A percentile compares a stretch with the other conserved stretches of the same genome.
Conservation (phyloP, 441 rosid genomes). For the Erodium texanum region DNA sequence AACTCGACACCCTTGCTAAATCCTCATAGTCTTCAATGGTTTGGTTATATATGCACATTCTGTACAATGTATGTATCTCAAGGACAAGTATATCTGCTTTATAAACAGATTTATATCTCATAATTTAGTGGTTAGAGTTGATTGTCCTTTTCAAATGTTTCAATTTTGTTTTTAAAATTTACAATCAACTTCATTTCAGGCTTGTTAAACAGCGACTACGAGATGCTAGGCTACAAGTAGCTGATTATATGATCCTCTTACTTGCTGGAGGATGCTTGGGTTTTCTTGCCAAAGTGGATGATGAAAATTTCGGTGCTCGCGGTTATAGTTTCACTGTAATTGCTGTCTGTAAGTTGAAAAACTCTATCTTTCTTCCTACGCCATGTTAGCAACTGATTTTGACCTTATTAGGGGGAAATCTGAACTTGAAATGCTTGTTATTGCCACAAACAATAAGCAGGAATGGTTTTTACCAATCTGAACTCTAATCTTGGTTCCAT, state of each 20-base stretch:
- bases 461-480: no score
- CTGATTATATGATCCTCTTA: slow-evolving; percentile 74
- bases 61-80: not conserved
- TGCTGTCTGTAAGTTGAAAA: slow-evolving; percentile 76
- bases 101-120: not conserved
- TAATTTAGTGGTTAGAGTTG: not conserved
- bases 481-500: not conserved
- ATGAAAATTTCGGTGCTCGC: slow-evolving; percentile 77
- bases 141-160: not conserved
- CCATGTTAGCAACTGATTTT: not conserved
- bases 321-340: slow-evolving; percentile 91
- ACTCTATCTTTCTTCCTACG: not conserved
- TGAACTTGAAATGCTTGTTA: not conserved
- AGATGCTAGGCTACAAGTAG: slow-evolving; percentile 70
- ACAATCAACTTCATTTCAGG: slow-evolving; percentile 32
- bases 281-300: slow-evolving; percentile 85
- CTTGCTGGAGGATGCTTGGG: slow-evolving; percentile 95
- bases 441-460: not conserved
- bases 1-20: not conserved
- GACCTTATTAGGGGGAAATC: not conserved
- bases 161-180: slow-evolving; percentile 3
- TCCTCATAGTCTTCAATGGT: not conserved
- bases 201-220: slow-evolving; percentile 78
- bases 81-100: not conserved
- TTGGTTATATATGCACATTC: not conserved